A percentile compares a stretch with the other conserved stretches of the same genome.
These are phyloP conservation scores for Fusarium sp. DNA, from an alignment of 2,329 filamentous ascomycete genomes.

Conservation along the genomic window DNA sequence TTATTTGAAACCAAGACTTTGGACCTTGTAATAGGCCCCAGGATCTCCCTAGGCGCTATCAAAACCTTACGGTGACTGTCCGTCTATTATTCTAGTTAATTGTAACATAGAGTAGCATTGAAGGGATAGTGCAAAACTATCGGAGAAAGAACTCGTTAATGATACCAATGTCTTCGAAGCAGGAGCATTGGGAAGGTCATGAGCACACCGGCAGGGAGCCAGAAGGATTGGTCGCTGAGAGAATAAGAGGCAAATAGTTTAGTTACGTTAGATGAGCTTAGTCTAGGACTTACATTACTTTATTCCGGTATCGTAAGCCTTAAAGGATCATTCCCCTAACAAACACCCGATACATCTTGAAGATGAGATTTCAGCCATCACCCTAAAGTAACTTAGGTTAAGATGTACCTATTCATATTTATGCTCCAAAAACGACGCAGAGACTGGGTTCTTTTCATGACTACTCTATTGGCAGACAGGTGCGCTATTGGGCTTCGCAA, in stretches of 20 bases:
- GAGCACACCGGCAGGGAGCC: neutral
- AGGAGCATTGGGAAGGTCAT: neutral
- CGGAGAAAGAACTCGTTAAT: neutral
- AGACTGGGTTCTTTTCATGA: neutral
- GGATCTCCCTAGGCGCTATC: neutral
- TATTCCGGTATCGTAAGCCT: no score
- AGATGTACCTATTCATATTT: neutral
- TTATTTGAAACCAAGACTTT: rapidly evolving
- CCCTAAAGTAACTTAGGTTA: neutral
- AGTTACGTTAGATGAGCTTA: no score
- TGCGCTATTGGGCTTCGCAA: constrained; percentile 39
- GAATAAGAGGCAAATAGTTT: no score
- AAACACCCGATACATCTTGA: neutral
- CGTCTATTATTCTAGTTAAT: neutral
- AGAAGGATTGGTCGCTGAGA: no score
- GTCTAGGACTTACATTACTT: no score
- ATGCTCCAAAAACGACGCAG: no score
- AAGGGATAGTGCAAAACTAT: neutral
- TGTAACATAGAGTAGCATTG: neutral
- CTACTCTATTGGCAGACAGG: constrained; percentile 43
- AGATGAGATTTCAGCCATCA: rapidly evolving
- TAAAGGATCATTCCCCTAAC: no score
- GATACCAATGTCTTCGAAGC: neutral
- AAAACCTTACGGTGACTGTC: neutral
- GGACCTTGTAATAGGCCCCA: rapidly evolving